Base-by-base conservation (phyloP, 768 basidiomycete genomes). In the Austroboletus festivus region DNA sequence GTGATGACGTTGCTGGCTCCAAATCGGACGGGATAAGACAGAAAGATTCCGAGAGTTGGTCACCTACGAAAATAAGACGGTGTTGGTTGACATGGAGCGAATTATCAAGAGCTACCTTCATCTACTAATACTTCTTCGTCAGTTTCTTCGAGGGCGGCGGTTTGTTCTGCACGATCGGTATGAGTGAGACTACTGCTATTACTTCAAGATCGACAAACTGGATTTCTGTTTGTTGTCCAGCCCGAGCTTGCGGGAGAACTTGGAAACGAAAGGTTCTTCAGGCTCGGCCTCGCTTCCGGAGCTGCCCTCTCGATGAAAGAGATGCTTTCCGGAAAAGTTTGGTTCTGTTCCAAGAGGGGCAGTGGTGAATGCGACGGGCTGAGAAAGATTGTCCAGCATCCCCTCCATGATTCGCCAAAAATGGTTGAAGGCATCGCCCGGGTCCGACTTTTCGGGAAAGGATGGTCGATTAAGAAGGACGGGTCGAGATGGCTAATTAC, bases 361-460 rank as follows among this genome's bases (percentile, higher is more conserved):
- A 7, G 86, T 89, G 5, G 89, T 81, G 60, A 93, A 93, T 15
- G 90, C 90, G 21, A 82, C 73, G 0, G 79, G 79, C 57, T 89
- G 87, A 4, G 87, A 85, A n/a, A 93, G 74, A 57, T 89, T 86
- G 57, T 92, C 88, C 39, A 92, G 67, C 81, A 90, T 85, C 34
- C 83, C 87, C 66, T 92, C 88, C 73, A 91, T 85, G 42, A 87
- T 86, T 56, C 79, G 82, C 90, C 90, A 93, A 60, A 92, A 93
- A 57, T 89, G 80, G 60, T 90, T 89, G 71, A 93, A 93, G 5
- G 88, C 83, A 59, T 93, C 90, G 4, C 85, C 82, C 3, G 89
- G 84, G 59, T 93, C 90, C 50, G 83, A 83, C 86, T 86, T 52
- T 52, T 38, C 37, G 49, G 20, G 39, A 26, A 38, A 24, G 38